Conservation (phyloP, 2,329 filamentous ascomycete species). For the Claviceps sp. region DNA sequence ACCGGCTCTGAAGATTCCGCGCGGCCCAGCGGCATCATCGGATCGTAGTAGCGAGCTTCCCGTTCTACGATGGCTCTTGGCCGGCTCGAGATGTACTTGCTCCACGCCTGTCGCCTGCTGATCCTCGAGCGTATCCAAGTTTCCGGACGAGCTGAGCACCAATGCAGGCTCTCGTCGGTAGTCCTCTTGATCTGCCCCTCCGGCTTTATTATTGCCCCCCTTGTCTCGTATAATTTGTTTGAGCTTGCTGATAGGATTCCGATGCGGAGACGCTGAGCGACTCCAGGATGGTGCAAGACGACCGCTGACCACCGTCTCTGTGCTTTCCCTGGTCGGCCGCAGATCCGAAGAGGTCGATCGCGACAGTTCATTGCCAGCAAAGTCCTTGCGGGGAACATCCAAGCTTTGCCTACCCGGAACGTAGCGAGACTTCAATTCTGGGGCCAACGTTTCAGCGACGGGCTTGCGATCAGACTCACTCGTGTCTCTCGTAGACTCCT, state of each 20-base stretch:
- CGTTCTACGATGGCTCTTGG: slow-evolving; percentile 28
- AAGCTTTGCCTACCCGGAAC: slow-evolving; percentile 28
- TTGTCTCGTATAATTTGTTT: slow-evolving; percentile 43
- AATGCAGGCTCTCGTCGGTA: slow-evolving; percentile 14
- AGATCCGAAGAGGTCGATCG: slow-evolving; percentile 38
- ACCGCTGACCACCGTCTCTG: slow-evolving; percentile 44
- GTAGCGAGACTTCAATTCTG: slow-evolving; percentile 13
- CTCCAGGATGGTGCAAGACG: slow-evolving; percentile 52
- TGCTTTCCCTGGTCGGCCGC: slow-evolving; percentile 30
- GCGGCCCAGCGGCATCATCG: slow-evolving; percentile 24
- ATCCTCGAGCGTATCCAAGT: slow-evolving; percentile 8
- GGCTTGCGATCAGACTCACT: slow-evolving; percentile 27
- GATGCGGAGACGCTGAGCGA: slow-evolving; percentile 47
- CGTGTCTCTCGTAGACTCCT: slow-evolving; percentile 24
- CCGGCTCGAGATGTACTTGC: slow-evolving; percentile 2
- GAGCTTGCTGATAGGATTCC: slow-evolving; percentile 44
- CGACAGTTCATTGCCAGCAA: slow-evolving; percentile 32
- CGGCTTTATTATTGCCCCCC: slow-evolving; percentile 26
- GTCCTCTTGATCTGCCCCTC: slow-evolving; percentile 20
- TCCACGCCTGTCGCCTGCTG: slow-evolving; percentile 22
- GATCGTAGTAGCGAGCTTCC: slow-evolving; percentile 32
- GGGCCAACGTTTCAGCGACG: slow-evolving; percentile 9
- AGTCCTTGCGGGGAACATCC: slow-evolving; percentile 29
- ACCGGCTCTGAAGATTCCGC: slow-evolving; percentile 61
- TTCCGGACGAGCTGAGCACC: slow-evolving; percentile 14